Conservation (phyloP, 2,329 filamentous ascomycete genomes). For the Epichloe uncinata region DNA sequence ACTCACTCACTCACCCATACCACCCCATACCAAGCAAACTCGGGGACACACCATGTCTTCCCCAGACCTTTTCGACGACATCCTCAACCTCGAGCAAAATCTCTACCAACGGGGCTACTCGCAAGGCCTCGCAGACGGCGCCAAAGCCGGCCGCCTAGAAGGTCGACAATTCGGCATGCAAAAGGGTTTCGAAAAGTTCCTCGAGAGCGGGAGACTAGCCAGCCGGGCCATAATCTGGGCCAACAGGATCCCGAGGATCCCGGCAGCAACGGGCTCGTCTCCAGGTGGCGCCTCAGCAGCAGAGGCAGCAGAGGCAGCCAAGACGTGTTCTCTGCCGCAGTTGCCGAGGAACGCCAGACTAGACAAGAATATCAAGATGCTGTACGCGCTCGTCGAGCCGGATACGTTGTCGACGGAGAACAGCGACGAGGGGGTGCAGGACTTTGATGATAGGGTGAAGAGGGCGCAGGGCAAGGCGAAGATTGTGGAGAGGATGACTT, state of each 20-base stretch:
- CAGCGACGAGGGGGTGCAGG: constrained; percentile 75
- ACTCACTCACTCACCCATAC: too few species aligned
- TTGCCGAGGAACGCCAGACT: constrained; percentile 51
- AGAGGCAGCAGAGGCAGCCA: neutral
- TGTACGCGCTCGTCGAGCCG: constrained; percentile 69
- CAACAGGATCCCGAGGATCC: constrained; percentile 40
- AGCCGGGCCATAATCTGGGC: constrained; percentile 76
- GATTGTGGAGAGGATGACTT: constrained; percentile 61
- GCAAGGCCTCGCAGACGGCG: constrained; percentile 63
- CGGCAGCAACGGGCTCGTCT: constrained; percentile 1
- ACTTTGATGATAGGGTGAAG: constrained; percentile 82
- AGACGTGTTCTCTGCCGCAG: constrained; percentile 19
- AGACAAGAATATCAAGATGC: constrained; percentile 58
- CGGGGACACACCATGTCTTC: constrained; percentile 9
- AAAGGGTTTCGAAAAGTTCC: constrained; percentile 87
- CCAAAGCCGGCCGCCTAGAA: constrained; percentile 67
- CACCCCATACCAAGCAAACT: neutral
- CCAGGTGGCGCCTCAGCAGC: neutral
- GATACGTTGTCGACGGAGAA: constrained; percentile 69
- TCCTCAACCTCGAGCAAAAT: constrained; percentile 47
- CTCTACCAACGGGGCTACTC: constrained; percentile 78
- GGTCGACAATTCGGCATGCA: constrained; percentile 83
- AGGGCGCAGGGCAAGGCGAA: constrained; percentile 73
- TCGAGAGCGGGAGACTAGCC: constrained; percentile 65
- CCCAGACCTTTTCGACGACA: constrained; percentile 39